A percentile compares a stretch with the other conserved stretches of the same genome.
These are phyloP conservation scores for Globisporangium uncinulatum DNA, from an alignment of 352 stramenopile genomes.

Conservation along the genomic window DNA sequence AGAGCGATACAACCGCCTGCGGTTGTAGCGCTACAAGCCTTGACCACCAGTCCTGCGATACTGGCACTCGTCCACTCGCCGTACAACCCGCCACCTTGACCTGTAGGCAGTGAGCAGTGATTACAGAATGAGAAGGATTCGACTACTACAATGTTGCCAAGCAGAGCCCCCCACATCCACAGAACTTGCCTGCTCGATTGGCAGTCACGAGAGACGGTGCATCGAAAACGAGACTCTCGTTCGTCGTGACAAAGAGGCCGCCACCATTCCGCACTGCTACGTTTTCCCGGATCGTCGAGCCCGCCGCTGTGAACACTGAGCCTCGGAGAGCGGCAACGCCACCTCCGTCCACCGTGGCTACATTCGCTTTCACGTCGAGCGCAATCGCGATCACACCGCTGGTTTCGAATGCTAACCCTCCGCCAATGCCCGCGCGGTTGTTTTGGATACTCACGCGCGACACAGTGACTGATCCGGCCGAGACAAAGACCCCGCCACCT, in stretches of 20 bases:
- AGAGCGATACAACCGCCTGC: slow-evolving; percentile 26
- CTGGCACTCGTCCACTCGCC: slow-evolving; percentile 14
- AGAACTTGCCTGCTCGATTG: slow-evolving; percentile 28
- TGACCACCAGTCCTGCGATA: slow-evolving; percentile 15
- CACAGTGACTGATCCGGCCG: slow-evolving; percentile 6
- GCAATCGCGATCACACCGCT: slow-evolving; percentile 13
- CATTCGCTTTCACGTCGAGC: slow-evolving; percentile 23
- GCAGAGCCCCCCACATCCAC: neutral
- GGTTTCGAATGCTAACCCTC: slow-evolving; percentile 21
- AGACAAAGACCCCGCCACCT: slow-evolving; percentile 26
- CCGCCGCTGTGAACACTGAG: slow-evolving; percentile 13
- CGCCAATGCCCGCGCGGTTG: slow-evolving; percentile 30
- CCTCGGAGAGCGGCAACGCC: slow-evolving; percentile 33
- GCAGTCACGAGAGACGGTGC: slow-evolving; percentile 17
- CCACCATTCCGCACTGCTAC: slow-evolving; percentile 28
- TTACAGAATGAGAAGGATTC: neutral
- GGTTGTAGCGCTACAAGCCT: slow-evolving; percentile 11
- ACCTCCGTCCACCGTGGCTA: slow-evolving; percentile 28
- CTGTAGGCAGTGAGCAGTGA: slow-evolving; percentile 7
- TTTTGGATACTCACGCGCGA: slow-evolving; percentile 8
- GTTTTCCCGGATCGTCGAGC: slow-evolving; percentile 21
- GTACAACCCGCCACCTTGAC: slow-evolving; percentile 26
- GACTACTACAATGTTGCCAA: neutral
- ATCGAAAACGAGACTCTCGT: slow-evolving; percentile 29
- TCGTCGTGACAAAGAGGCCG: slow-evolving; percentile 32